Conservation (phyloP, 768 basidiomycete species). For the Naganishia vaughanmartiniae region DNA sequence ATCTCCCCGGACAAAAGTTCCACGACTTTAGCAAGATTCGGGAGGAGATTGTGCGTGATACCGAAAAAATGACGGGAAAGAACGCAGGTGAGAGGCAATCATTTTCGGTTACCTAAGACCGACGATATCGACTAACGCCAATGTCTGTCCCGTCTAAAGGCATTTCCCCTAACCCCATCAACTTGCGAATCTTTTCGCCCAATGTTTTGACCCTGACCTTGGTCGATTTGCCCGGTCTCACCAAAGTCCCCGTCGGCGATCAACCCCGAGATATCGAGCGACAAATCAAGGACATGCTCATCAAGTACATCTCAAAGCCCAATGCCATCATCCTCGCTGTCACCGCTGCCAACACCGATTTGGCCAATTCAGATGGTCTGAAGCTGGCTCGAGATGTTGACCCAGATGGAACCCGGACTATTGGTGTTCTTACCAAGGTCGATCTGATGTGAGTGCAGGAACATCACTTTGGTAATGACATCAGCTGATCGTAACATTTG, state of each 20-base stretch:
- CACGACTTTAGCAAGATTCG: slow-evolving; percentile 96
- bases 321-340: slow-evolving; percentile 96
- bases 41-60: slow-evolving; percentile 92
- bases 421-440: slow-evolving; percentile 97
- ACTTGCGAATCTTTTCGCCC: slow-evolving; percentile 93
- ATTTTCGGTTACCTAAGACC: background rate
- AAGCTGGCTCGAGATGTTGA: slow-evolving; percentile 96
- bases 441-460: slow-evolving; percentile 79
- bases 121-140: background rate
- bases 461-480: background rate
- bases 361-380: slow-evolving; percentile 97
- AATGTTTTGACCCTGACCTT: slow-evolving; percentile 95
- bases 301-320: slow-evolving; percentile 91
- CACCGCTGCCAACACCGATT: slow-evolving; percentile 89
- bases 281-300: slow-evolving; percentile 93
- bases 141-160: slow-evolving; percentile 55
- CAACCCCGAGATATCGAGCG: slow-evolving; percentile 96
- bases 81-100: slow-evolving; percentile 64
- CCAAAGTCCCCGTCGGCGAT: slow-evolving; percentile 88
- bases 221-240: slow-evolving; percentile 94
- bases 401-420: slow-evolving; percentile 92
- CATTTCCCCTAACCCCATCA: slow-evolving; percentile 95
- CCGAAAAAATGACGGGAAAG: slow-evolving; percentile 96
- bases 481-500: background rate
- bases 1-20: slow-evolving; percentile 91